These are phyloP conservation scores for Chalaropsis ovoidea DNA, from an alignment of 2,329 filamentous ascomycete genomes.

Conservation along the genomic window DNA sequence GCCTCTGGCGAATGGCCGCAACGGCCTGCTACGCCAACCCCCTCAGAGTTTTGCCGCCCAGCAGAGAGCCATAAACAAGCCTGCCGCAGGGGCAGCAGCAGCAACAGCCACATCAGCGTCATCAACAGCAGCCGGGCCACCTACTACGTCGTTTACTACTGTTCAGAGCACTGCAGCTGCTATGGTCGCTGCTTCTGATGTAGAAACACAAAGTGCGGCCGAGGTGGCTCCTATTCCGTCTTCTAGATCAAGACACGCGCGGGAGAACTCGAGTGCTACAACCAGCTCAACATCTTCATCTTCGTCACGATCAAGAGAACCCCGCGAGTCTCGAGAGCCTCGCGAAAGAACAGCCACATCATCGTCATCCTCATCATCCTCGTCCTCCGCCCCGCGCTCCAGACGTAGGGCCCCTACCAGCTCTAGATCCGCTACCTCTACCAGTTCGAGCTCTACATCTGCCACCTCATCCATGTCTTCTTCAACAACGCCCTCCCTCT, in stretches of 20 bases:
- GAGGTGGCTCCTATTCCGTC: neutral
- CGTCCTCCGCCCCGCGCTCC: constrained; percentile 16
- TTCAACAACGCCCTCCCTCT: constrained; percentile 41
- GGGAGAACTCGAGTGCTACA: constrained; percentile 17
- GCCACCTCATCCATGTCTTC: constrained; percentile 6
- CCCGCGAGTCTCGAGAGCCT: constrained; percentile 8
- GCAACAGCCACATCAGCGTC: constrained; percentile 31
- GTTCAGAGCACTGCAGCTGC: constrained; percentile 24
- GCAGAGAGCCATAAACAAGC: constrained; percentile 46
- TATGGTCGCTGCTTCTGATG: constrained; percentile 18
- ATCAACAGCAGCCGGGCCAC: constrained; percentile 25
- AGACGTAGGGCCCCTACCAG: constrained; percentile 15
- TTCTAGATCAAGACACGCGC: constrained; percentile 21
- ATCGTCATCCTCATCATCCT: constrained; percentile 11
- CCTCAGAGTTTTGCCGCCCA: constrained; percentile 59
- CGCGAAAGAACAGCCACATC: constrained; percentile 15
- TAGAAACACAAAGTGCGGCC: neutral
- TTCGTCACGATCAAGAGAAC: constrained; percentile 17
- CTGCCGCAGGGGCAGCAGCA: constrained; percentile 32
- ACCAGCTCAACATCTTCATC: constrained; percentile 15
- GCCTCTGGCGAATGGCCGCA: constrained; percentile 29
- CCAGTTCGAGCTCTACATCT: neutral
- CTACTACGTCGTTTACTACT: constrained; percentile 23
- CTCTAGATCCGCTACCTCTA: constrained; percentile 17
- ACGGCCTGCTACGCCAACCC: constrained; percentile 42